These are phyloP conservation scores for Torulaspora gathmanii DNA, from an alignment of 805 yeast genomes.

Conservation along the genomic window DNA sequence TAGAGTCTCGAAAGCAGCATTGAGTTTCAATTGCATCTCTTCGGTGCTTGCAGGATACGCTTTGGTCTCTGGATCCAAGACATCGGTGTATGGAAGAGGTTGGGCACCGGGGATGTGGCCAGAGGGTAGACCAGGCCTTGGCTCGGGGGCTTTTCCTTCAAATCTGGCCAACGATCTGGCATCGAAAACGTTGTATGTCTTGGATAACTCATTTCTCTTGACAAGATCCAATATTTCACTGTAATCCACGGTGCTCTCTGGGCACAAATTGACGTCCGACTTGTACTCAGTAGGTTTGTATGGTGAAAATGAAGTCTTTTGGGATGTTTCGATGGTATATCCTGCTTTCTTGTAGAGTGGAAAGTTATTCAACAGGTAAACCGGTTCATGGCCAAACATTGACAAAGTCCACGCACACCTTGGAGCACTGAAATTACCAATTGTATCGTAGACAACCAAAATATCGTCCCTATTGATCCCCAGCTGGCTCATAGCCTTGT, in stretches of 20 bases:
- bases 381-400: constrained; percentile 69
- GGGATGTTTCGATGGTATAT: constrained; percentile 42
- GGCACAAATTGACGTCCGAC: constrained; percentile 36
- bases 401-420: constrained; percentile 89
- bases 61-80: constrained; percentile 47
- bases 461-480: constrained; percentile 55
- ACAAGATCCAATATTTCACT: constrained; percentile 65
- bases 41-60: constrained; percentile 41
- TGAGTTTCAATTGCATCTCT: constrained; percentile 40
- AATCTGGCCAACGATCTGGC: constrained; percentile 77
- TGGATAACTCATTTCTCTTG: constrained; percentile 40
- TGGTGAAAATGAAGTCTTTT: constrained; percentile 14
- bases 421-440: constrained; percentile 83
- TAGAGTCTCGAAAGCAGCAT: constrained; percentile 43
- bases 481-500: constrained; percentile 45
- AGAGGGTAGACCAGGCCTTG: constrained; percentile 78
- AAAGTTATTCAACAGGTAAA: constrained; percentile 68
- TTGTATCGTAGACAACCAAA: constrained; percentile 77
- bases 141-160: constrained; percentile 79
- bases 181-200: constrained; percentile 58
- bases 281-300: constrained; percentile 34
- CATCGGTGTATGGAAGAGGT: constrained; percentile 67
- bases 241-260: constrained; percentile 53
- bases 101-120: constrained; percentile 86
- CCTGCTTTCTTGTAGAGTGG: constrained; percentile 45